phyloP scores from a whole-genome alignment of 768 basidiomycete genomes.

The Trametes sanguinea region DNA sequence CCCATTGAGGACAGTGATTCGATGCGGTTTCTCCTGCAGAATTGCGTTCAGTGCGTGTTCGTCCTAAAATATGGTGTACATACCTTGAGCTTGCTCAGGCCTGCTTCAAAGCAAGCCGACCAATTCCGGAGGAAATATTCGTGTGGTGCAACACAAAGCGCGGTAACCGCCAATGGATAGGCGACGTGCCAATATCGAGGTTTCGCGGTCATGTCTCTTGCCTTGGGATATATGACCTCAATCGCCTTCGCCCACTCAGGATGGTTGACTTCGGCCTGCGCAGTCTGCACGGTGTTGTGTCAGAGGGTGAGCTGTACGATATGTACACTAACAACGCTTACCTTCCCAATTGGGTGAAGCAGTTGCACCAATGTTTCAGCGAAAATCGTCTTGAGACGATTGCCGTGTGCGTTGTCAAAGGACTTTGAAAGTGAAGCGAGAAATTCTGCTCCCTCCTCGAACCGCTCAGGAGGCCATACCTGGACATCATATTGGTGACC shows the following conservation, averaged over 20 bases:
- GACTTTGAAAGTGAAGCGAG: constrained; percentile 80
- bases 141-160: constrained; percentile 85
- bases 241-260: constrained; percentile 94
- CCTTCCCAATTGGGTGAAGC: constrained; percentile 89
- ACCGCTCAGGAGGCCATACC: constrained; percentile 93
- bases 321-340: constrained; percentile 27
- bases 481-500: constrained; percentile 29
- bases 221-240: constrained; percentile 79
- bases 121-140: constrained; percentile 85
- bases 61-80: neutral
- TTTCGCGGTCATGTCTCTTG: constrained; percentile 82
- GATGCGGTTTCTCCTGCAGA: constrained; percentile 70
- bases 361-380: constrained; percentile 78
- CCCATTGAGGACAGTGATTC: constrained; percentile 76
- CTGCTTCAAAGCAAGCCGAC: constrained; percentile 69
- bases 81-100: constrained; percentile 82
- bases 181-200: constrained; percentile 88
- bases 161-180: constrained; percentile 81
- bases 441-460: constrained; percentile 93
- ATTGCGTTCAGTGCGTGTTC: constrained; percentile 9
- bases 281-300: constrained; percentile 54
- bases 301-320: neutral
- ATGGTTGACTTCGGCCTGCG: constrained; percentile 94
- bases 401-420: constrained; percentile 82
- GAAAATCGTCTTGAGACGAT: constrained; percentile 79